Percentiles rank a stretch among this genome's conserved stretches.
phyloP scores from a whole-genome alignment of 257 asterid genomes.

The Petunia secreta region DNA sequence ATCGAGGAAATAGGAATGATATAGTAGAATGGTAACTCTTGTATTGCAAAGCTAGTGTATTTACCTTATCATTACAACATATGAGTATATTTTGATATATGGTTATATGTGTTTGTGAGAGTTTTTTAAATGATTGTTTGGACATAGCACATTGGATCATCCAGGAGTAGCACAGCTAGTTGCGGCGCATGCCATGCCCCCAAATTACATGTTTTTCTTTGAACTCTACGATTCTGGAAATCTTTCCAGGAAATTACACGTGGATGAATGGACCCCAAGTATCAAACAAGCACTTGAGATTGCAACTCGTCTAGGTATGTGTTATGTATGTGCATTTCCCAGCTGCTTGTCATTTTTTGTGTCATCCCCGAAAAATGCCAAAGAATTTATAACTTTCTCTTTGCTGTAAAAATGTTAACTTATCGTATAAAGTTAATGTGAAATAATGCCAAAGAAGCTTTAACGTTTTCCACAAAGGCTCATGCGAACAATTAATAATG shows the following conservation, averaged over 20 bases:
- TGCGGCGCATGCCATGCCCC: conserved; percentile 93
- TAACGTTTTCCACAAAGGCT: neutral
- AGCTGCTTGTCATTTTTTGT: neutral
- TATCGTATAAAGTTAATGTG: neutral
- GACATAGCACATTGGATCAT: conserved; percentile 77
- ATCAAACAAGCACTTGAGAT: conserved; percentile 58
- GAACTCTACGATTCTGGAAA: conserved; percentile 72
- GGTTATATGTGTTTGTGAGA: conserved; percentile 22
- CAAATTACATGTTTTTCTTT: conserved; percentile 85
- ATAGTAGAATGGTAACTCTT: neutral
- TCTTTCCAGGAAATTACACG: conserved; percentile 76
- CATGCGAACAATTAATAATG: neutral
- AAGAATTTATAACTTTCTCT: neutral
- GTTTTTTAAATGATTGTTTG: conserved; percentile 34
- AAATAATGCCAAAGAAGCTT: neutral
- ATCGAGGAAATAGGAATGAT: neutral
- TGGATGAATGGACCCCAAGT: conserved; percentile 75
- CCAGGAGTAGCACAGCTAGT: conserved; percentile 74
- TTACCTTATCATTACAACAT: neutral
- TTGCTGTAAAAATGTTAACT: neutral
- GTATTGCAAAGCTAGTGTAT: neutral
- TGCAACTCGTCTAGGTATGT: conserved; percentile 59
- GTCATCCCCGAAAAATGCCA: neutral
- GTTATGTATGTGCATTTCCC: neutral
- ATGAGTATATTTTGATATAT: conserved; percentile 9